Evolutionary conservation across 805 yeast species (phyloP), one percentile per base, ranked within the genome.

Genomic region (Ascoidea asiatica): DNA sequence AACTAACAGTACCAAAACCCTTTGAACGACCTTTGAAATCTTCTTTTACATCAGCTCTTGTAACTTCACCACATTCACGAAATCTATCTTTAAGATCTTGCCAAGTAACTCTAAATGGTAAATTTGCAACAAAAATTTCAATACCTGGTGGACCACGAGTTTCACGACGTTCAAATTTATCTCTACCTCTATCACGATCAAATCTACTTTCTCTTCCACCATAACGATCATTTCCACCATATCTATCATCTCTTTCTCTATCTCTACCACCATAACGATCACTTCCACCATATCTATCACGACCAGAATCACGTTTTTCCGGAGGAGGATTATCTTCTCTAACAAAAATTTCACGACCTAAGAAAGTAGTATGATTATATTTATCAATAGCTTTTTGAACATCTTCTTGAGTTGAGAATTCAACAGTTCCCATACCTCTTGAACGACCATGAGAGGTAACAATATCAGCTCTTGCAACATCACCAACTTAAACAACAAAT

Each of bases 261-360:
- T 44, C 48, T 19, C 49, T 22, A 22, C 38, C 42, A 8, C 45
- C 23, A 15, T 13, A n/a, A 11, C 35, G 21, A 20, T 37, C 41
- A n/a, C 41, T 35, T n/a, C n/a, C n/a, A n/a, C n/a, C n/a, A 37
- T 36, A 44, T 35, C 55, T 44, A 39, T 45, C 44, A 19, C 38
- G 38, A 38, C 44, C 47, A 38, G 19, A 37, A 45, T 46, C 56
- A 51, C 55, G 45, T 50, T 52, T 51, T 45, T 53, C 53, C 53
- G 90, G 92, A 21, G 92, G 92, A 35, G 92, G 92, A 58, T 85
- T 81, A 63, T 88, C 95, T 59, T 81, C 94, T 65, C 97, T 79
- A 7, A 89, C 95, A 61, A 82, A 87, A 39, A 88, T 81, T 54
- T 77, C 80, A 61, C 97, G 79, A 13, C 87, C 94, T 56, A 68